phyloP scores from a whole-genome alignment of 768 basidiomycete genomes.

The Collybiopsis luxurians region DNA sequence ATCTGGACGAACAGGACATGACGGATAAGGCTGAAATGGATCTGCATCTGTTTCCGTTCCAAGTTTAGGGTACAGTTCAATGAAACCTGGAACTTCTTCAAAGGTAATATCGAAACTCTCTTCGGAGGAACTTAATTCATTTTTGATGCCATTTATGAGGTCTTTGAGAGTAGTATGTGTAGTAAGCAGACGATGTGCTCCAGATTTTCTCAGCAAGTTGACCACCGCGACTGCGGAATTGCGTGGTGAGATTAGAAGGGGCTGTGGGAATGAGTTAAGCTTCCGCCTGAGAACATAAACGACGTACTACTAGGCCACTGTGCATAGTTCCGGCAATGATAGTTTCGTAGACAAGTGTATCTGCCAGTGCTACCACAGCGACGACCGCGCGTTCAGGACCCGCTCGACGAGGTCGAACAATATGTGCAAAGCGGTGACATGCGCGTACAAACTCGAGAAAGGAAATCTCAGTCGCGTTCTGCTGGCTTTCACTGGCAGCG shows the following conservation, averaged over 20 bases:
- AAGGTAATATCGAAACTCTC: neutral
- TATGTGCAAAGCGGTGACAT: slow-evolving; percentile 39
- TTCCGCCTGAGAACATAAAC: neutral
- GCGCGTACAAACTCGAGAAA: slow-evolving; percentile 44
- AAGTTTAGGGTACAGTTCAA: slow-evolving; percentile 21
- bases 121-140: neutral
- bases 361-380: slow-evolving; percentile 32
- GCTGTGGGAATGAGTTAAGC: slow-evolving; percentile 19
- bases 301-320: slow-evolving; percentile 33
- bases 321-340: slow-evolving; percentile 34
- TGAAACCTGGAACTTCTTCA: slow-evolving; percentile 5
- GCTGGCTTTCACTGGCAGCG: slow-evolving; percentile 11
- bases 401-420: slow-evolving; percentile 29
- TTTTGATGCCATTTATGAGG: neutral
- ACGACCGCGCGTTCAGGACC: slow-evolving; percentile 31
- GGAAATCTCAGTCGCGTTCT: slow-evolving; percentile 27
- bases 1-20: neutral
- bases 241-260: slow-evolving; percentile 37
- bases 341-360: slow-evolving; percentile 39
- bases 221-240: slow-evolving; percentile 33
- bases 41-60: slow-evolving; percentile 15
- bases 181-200: slow-evolving; percentile 35
- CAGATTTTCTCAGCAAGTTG: slow-evolving; percentile 32
- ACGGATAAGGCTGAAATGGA: neutral
- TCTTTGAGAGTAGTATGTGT: slow-evolving; percentile 16